Percentiles rank a stretch among this genome's conserved stretches.
Conservation (phyloP, 257 asterid genomes). For the Cordia subcordata region DNA sequence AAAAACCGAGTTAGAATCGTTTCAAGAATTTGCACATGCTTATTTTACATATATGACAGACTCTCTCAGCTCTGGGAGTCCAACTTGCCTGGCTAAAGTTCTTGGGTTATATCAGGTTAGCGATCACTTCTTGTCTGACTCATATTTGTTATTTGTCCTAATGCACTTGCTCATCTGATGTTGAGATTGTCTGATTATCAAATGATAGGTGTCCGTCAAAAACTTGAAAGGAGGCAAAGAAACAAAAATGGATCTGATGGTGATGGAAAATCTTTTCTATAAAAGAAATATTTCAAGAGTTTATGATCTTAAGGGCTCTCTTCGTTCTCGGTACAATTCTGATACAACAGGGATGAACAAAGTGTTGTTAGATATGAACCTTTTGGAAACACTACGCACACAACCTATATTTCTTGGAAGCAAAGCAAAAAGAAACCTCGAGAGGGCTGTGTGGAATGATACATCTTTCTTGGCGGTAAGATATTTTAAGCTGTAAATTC, state of each 20-base stretch:
- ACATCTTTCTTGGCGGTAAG: conserved; percentile 89
- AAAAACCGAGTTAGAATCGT: conserved; percentile 89
- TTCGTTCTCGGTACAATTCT: conserved; percentile 71
- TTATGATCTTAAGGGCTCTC: conserved; percentile 91
- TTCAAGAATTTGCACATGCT: conserved; percentile 65
- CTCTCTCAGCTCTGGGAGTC: conserved; percentile 65
- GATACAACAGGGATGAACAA: conserved; percentile 72
- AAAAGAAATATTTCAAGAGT: conserved; percentile 58
- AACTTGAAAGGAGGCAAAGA: conserved; percentile 75
- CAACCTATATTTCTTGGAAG: conserved; percentile 86
- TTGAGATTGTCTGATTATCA: conserved; percentile 1
- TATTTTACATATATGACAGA: conserved; percentile 72
- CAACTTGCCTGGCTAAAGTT: conserved; percentile 94
- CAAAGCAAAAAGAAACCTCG: conserved; percentile 78
- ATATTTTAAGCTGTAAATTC: background rate
- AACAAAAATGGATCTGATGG: conserved; percentile 88
- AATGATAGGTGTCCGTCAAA: conserved; percentile 54
- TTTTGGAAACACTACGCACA: conserved; percentile 72
- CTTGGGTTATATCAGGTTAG: conserved; percentile 91
- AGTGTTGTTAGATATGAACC: conserved; percentile 79
- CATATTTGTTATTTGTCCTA: background rate
- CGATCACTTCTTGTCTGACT: conserved; percentile 2
- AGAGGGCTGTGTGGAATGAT: conserved; percentile 97
- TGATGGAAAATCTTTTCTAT: conserved; percentile 96
- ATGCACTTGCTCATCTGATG: conserved; percentile 1